Conservation (phyloP, 2,329 filamentous ascomycete species). For the Fusarium albosuccineum region DNA sequence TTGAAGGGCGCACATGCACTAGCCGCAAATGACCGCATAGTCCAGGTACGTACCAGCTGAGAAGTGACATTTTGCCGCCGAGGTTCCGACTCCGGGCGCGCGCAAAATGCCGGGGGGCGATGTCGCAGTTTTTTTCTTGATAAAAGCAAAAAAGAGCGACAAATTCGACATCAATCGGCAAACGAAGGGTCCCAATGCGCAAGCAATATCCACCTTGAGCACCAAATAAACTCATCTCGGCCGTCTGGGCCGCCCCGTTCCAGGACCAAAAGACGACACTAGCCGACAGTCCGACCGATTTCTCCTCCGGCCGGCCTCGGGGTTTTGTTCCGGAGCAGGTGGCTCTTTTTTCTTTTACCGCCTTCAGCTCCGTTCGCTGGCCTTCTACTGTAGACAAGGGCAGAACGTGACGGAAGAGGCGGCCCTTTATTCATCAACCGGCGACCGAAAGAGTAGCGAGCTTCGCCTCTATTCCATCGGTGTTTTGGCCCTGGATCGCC, state of each 20-base stretch:
- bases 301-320: constrained; percentile 42
- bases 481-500: constrained; percentile 24
- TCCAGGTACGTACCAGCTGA: constrained; percentile 5
- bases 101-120: constrained; percentile 26
- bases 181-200: neutral
- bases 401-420: constrained; percentile 9
- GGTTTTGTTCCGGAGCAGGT: constrained; percentile 20
- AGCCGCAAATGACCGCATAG: neutral
- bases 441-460: constrained; percentile 3
- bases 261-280: constrained; percentile 40
- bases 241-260: constrained; percentile 1
- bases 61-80: constrained; percentile 35
- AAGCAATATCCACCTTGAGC: neutral
- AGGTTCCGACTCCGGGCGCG: constrained; percentile 41
- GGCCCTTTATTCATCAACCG: neutral
- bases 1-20: constrained; percentile 8
- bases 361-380: constrained; percentile 10
- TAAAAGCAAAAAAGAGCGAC: constrained; percentile 6
- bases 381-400: constrained; percentile 6
- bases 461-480: constrained; percentile 3
- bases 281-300: constrained; percentile 40
- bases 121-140: constrained; percentile 21
- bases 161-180: neutral
- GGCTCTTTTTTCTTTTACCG: constrained; percentile 18
- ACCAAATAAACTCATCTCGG: neutral